Evolutionary conservation across 2,329 filamentous ascomycete genomes (phyloP).

Genomic region (Aspergillus pseudoterreus): DNA sequence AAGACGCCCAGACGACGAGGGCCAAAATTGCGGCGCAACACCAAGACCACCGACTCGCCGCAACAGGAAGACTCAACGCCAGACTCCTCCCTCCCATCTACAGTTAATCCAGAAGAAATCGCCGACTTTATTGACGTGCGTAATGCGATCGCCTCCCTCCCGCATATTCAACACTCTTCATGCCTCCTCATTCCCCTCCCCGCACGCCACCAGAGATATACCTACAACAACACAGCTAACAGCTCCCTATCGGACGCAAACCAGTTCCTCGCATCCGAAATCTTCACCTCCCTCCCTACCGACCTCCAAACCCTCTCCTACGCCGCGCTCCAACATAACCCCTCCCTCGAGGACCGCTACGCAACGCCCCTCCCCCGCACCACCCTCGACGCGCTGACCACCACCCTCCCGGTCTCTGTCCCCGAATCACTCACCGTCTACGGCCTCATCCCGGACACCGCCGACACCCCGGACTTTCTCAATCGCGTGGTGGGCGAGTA

Average conservation of each 20-base stretch:
- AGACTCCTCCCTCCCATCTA: conserved; percentile 5
- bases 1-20: conserved; percentile 31
- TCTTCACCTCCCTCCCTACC: conserved; percentile 63
- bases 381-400: conserved; percentile 51
- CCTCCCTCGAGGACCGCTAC: conserved; percentile 54
- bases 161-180: background rate
- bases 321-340: conserved; percentile 49
- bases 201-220: background rate
- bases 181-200: background rate
- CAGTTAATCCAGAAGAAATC: conserved; percentile 61
- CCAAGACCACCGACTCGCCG: background rate
- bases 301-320: conserved; percentile 62
- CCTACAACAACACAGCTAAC: background rate
- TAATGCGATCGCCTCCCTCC: background rate
- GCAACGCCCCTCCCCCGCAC: conserved; percentile 52
- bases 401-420: conserved; percentile 56
- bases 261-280: conserved; percentile 66
- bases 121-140: conserved; percentile 71
- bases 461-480: conserved; percentile 55
- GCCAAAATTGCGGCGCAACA: conserved; percentile 15
- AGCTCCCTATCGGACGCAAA: background rate
- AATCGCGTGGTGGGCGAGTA: conserved; percentile 62
- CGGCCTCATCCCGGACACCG: conserved; percentile 51
- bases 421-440: conserved; percentile 68
- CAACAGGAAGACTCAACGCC: background rate